phyloP scores from a whole-genome alignment of 176 grass and related monocot species.

The Olyra latifolia region DNA sequence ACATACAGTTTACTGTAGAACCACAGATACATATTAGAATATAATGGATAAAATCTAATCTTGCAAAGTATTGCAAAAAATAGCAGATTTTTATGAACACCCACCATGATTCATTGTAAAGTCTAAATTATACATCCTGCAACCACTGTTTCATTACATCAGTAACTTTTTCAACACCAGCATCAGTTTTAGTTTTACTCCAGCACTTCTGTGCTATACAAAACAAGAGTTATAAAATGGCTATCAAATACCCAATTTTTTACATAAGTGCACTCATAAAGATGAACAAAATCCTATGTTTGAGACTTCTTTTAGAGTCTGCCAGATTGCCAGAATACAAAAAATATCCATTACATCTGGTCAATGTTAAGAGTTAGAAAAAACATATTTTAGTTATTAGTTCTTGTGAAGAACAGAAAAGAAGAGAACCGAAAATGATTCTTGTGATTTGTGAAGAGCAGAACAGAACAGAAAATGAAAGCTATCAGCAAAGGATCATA shows the following conservation, averaged over 20 bases:
- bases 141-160: not conserved
- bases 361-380: not conserved
- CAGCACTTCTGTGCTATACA: constrained; percentile 10
- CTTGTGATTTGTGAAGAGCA: not conserved
- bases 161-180: not conserved
- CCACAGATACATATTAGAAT: constrained; percentile 9
- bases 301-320: constrained; percentile 17
- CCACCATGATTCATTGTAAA: not conserved
- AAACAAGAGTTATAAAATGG: not conserved
- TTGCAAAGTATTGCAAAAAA: not conserved
- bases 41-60: not conserved
- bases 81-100: not conserved
- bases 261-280: not conserved
- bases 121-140: not conserved
- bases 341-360: not conserved
- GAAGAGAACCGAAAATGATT: not conserved
- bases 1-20: constrained; percentile 94
- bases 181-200: not conserved
- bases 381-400: not conserved
- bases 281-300: not conserved
- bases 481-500: constrained; percentile 28
- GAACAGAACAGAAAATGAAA: constrained; percentile 14
- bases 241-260: not conserved
- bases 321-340: not conserved
- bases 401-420: not conserved